Evolutionary conservation across 768 basidiomycete genomes (phyloP).

Genomic region (Kwoniella mangroviensis): DNA sequence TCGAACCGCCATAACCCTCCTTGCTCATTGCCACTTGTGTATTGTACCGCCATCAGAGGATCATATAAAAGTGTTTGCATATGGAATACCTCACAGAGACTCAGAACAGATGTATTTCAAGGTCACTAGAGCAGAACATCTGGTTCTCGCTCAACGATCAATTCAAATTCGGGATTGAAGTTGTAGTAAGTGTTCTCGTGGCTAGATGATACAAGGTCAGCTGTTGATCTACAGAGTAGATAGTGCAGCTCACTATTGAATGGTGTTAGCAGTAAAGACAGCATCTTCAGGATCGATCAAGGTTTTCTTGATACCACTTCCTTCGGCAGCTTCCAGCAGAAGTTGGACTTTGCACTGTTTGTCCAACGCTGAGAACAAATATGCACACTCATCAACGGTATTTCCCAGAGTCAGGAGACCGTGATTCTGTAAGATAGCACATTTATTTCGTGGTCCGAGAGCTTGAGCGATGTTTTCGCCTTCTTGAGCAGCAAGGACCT

Average conservation of each 20-base stretch:
- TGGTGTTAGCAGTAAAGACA: slow-evolving; percentile 38
- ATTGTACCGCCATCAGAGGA: too few relatives aligned
- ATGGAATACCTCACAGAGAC: not conserved
- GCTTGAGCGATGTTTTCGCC: slow-evolving; percentile 61
- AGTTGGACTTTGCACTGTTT: slow-evolving; percentile 47
- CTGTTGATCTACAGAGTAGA: not conserved
- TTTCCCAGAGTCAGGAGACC: slow-evolving; percentile 49
- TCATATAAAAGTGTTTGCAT: not conserved
- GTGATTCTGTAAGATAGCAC: slow-evolving; percentile 52
- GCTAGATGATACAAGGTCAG: slow-evolving; percentile 7
- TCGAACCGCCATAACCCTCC: too few relatives aligned
- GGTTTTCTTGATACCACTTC: slow-evolving; percentile 36
- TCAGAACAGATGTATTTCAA: not conserved
- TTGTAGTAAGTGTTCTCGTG: slow-evolving; percentile 42
- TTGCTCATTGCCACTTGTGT: too few relatives aligned
- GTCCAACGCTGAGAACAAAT: slow-evolving; percentile 43
- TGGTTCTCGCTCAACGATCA: slow-evolving; percentile 35
- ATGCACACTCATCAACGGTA: slow-evolving; percentile 41
- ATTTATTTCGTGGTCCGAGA: slow-evolving; percentile 43
- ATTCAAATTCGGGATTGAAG: slow-evolving; percentile 37
- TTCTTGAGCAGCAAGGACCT: slow-evolving; percentile 63
- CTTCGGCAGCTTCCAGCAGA: slow-evolving; percentile 42
- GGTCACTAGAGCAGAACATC: slow-evolving; percentile 20
- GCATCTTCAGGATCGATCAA: slow-evolving; percentile 38
- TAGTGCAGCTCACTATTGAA: slow-evolving; percentile 37